Evolutionary conservation across 2,329 filamentous ascomycete genomes (phyloP).

Genomic region (Esteya vermicola): DNA sequence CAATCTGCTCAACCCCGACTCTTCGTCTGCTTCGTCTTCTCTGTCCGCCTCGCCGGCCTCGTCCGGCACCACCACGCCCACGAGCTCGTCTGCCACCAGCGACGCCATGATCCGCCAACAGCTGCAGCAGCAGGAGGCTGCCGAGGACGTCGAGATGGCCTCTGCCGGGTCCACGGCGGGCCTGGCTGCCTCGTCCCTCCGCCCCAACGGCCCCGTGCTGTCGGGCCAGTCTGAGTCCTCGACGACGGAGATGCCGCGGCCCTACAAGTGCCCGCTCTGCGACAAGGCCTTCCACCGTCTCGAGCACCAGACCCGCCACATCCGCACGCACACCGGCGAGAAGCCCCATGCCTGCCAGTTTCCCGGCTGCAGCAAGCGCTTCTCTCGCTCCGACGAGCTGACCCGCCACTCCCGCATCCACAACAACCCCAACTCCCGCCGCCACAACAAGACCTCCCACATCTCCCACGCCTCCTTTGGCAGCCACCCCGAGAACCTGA

Average conservation of each 20-base stretch:
- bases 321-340: conserved; percentile 63
- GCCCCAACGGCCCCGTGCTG: conserved; percentile 49
- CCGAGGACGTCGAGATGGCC: conserved; percentile 27
- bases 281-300: conserved; percentile 97
- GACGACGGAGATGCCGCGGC: conserved; percentile 72
- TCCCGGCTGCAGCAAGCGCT: conserved; percentile 90
- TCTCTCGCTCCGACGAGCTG: conserved; percentile 90
- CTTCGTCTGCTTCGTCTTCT: conserved; percentile 9
- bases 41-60: no score
- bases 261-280: conserved; percentile 97
- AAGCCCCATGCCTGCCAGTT: conserved; percentile 96
- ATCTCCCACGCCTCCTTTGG: conserved; percentile 29
- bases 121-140: conserved; percentile 19
- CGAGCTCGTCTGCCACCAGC: conserved; percentile 9
- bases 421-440: conserved; percentile 93
- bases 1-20: conserved; percentile 55
- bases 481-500: conserved; percentile 50
- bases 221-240: conserved; percentile 44
- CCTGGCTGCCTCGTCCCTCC: conserved; percentile 34
- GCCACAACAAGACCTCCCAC: conserved; percentile 65
- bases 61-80: no score
- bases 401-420: conserved; percentile 96
- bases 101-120: conserved; percentile 15
- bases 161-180: conserved; percentile 5
- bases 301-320: conserved; percentile 84